These are phyloP conservation scores for Camellia sinensis DNA, from an alignment of 148 eudicot species.

Conservation along the genomic window DNA sequence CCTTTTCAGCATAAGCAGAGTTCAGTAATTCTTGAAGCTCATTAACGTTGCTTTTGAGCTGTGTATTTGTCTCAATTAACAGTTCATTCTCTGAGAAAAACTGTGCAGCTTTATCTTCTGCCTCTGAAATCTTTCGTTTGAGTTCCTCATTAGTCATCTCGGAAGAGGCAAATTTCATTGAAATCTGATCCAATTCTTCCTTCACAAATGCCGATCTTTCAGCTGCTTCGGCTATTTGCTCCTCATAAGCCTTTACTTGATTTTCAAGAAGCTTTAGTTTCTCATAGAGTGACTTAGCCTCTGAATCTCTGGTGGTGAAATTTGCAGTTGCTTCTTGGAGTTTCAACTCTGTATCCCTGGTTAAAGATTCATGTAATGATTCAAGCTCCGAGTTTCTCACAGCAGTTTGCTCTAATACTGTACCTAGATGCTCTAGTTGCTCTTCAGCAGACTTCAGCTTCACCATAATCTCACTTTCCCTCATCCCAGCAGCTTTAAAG, in stretches of 20 bases:
- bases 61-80: constrained; percentile 55
- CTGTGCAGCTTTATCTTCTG: constrained; percentile 20
- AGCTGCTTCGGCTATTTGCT: constrained; percentile 46
- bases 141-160: constrained; percentile 62
- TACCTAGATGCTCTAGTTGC: constrained; percentile 48
- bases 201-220: constrained; percentile 38
- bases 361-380: constrained; percentile 39
- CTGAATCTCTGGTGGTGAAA: constrained; percentile 47
- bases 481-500: constrained; percentile 42
- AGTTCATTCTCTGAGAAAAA: constrained; percentile 5
- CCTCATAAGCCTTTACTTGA: constrained; percentile 49
- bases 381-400: constrained; percentile 50
- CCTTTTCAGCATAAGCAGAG: constrained; percentile 50
- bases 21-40: constrained; percentile 56
- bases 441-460: constrained; percentile 66
- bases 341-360: constrained; percentile 54
- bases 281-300: constrained; percentile 56
- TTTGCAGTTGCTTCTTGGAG: constrained; percentile 52
- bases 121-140: constrained; percentile 43
- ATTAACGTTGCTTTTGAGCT: constrained; percentile 55
- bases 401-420: constrained; percentile 46
- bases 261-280: constrained; percentile 50
- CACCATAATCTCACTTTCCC: constrained; percentile 53
- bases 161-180: constrained; percentile 35
- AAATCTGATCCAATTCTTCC: constrained; percentile 45